Conservation (phyloP, 2,329 filamentous ascomycete species). For the Phialophora macrospora region DNA sequence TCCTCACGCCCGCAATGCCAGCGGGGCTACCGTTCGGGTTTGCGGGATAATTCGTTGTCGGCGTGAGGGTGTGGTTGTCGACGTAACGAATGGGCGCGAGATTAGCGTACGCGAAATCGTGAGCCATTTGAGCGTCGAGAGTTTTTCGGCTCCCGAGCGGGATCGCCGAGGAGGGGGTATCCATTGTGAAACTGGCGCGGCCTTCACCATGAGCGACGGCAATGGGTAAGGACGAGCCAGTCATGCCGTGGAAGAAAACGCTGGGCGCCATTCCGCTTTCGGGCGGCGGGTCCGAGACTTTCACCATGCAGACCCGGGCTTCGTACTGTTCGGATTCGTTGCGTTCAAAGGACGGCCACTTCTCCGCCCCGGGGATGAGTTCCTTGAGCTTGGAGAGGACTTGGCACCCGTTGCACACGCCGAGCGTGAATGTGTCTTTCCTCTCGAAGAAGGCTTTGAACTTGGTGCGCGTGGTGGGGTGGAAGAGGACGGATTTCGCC, state of each 20-base stretch:
- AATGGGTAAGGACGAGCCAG: conserved; percentile 79
- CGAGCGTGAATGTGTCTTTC: conserved; percentile 86
- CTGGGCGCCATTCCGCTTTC: conserved; percentile 55
- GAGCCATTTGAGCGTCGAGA: conserved; percentile 48
- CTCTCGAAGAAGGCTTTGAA: conserved; percentile 87
- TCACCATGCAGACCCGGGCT: conserved; percentile 83
- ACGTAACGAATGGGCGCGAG: conserved; percentile 81
- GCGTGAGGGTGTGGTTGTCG: conserved; percentile 72
- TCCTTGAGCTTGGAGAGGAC: conserved; percentile 84
- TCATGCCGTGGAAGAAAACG: conserved; percentile 92
- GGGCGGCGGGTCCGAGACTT: conserved; percentile 67
- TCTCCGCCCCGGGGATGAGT: conserved; percentile 78
- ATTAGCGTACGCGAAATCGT: conserved; percentile 64
- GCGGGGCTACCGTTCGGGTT: conserved; percentile 86
- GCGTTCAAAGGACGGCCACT: conserved; percentile 85
- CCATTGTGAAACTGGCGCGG: conserved; percentile 68
- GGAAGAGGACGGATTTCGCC: conserved; percentile 90
- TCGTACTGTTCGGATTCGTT: conserved; percentile 91
- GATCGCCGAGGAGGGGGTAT: conserved; percentile 15
- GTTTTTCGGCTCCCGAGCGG: conserved; percentile 29
- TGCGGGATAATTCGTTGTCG: conserved; percentile 82
- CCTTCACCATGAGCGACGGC: conserved; percentile 92
- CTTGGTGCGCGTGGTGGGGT: conserved; percentile 73
- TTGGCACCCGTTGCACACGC: conserved; percentile 97
- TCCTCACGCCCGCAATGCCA: conserved; percentile 80